phyloP scores from a whole-genome alignment of 2,329 filamentous ascomycete species.

The Trichophyton simii region DNA sequence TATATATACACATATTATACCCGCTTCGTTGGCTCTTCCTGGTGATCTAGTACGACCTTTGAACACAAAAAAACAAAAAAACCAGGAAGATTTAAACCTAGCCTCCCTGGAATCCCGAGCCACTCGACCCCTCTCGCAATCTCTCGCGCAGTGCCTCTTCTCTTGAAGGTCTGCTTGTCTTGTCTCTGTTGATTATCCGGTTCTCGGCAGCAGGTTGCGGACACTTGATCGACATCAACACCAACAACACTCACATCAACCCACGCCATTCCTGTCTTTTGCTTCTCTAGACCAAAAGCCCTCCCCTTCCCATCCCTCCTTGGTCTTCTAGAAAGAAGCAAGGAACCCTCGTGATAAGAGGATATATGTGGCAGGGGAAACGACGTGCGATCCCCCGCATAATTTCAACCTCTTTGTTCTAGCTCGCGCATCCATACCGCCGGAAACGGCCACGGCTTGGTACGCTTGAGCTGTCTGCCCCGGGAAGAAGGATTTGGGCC shows the following conservation, averaged over 20 bases:
- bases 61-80: background rate
- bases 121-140: background rate
- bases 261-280: background rate
- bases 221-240: background rate
- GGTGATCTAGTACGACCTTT: conserved; percentile 1
- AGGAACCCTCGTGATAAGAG: background rate
- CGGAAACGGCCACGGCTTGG: background rate
- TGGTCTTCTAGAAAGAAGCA: background rate
- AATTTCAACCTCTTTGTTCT: background rate
- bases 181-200: background rate
- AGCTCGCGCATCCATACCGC: background rate
- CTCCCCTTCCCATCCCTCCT: too few relatives aligned
- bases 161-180: too few relatives aligned
- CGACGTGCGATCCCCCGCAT: background rate
- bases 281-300: background rate
- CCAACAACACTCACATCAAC: background rate
- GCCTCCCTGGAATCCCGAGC: background rate
- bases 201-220: background rate
- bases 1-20: background rate
- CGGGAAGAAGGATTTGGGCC: background rate
- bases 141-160: too few relatives aligned
- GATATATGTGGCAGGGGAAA: background rate
- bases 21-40: background rate
- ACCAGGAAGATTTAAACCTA: background rate
- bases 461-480: background rate